Evolutionary conservation across 768 basidiomycete species (phyloP).

Genomic region (Xerocomellus intermedius): DNA sequence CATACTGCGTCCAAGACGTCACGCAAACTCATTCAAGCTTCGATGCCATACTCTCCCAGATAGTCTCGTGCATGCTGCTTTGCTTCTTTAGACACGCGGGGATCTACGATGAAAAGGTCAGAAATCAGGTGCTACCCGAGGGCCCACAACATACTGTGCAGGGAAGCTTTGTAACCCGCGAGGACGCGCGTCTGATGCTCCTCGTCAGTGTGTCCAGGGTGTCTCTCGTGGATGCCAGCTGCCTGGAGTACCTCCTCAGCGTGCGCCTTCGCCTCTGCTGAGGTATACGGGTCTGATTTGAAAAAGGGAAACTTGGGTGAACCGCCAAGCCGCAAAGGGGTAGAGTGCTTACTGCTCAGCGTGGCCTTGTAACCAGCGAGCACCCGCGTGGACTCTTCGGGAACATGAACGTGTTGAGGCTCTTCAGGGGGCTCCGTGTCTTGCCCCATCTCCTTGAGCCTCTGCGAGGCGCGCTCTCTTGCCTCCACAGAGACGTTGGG

Average conservation of each 20-base stretch:
- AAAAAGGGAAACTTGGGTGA: too few species aligned
- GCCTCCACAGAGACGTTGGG: slow-evolving; percentile 57
- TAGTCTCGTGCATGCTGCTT: slow-evolving; percentile 48
- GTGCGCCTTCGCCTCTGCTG: slow-evolving; percentile 49
- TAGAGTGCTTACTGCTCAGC: slow-evolving; percentile 36
- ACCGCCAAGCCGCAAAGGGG: neutral
- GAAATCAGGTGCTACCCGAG: neutral
- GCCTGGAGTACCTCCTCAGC: slow-evolving; percentile 53
- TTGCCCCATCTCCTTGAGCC: slow-evolving; percentile 42
- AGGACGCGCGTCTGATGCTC: slow-evolving; percentile 47
- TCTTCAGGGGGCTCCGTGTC: slow-evolving; percentile 5
- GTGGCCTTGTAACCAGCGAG: slow-evolving; percentile 53
- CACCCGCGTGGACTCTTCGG: slow-evolving; percentile 20
- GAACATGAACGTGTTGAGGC: neutral
- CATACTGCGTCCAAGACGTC: neutral
- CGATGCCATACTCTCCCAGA: slow-evolving; percentile 32
- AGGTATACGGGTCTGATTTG: slow-evolving; percentile 40
- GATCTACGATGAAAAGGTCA: slow-evolving; percentile 33
- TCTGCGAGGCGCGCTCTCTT: slow-evolving; percentile 45
- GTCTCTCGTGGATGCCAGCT: slow-evolving; percentile 37
- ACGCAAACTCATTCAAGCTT: neutral
- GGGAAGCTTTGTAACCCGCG: slow-evolving; percentile 56
- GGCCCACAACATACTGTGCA: slow-evolving; percentile 39
- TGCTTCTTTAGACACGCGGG: slow-evolving; percentile 46
- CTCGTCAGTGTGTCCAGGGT: slow-evolving; percentile 31